Conservation (phyloP, 1,284 basidiomycete species). For the Tranzscheliella williamsii region DNA sequence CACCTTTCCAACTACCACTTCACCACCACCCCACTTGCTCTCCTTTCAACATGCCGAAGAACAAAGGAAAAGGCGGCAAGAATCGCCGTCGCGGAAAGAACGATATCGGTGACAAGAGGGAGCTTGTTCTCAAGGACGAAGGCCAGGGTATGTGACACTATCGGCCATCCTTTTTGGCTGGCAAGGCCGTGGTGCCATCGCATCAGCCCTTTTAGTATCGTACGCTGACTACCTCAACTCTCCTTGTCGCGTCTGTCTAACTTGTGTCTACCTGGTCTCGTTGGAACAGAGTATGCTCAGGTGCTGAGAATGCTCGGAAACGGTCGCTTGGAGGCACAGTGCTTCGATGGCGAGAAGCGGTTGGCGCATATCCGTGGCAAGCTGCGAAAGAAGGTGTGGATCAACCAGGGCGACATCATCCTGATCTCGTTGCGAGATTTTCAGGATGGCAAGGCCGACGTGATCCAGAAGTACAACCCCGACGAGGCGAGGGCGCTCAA, state of each 20-base stretch:
- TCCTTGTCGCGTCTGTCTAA: not conserved
- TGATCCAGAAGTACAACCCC: conserved; percentile 97
- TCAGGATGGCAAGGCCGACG: conserved; percentile 99
- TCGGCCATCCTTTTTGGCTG: no score
- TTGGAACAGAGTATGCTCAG: conserved; percentile 82
- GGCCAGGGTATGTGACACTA: conserved; percentile 71
- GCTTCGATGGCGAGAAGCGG: conserved; percentile 98
- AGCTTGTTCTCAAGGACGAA: conserved; percentile 97
- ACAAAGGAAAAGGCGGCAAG: conserved; percentile 83
- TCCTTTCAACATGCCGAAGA: conserved; percentile 52
- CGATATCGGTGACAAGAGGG: conserved; percentile 97
- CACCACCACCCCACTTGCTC: conserved; percentile 1
- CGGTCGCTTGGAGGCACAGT: conserved; percentile 91
- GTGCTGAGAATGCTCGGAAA: conserved; percentile 99
- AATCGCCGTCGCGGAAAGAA: conserved; percentile 99
- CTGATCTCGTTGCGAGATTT: conserved; percentile 95
- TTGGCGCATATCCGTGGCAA: conserved; percentile 98
- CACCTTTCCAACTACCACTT: no score
- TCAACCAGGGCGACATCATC: conserved; percentile 97
- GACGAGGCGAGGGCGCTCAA: conserved; percentile 89
- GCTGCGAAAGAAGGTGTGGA: conserved; percentile 99
- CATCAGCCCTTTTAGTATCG: no score
- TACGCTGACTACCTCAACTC: not conserved
- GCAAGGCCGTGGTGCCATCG: no score
- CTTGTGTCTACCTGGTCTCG: not conserved